phyloP scores from a whole-genome alignment of 2,329 filamentous ascomycete species.

The Verticillium nubilum region DNA sequence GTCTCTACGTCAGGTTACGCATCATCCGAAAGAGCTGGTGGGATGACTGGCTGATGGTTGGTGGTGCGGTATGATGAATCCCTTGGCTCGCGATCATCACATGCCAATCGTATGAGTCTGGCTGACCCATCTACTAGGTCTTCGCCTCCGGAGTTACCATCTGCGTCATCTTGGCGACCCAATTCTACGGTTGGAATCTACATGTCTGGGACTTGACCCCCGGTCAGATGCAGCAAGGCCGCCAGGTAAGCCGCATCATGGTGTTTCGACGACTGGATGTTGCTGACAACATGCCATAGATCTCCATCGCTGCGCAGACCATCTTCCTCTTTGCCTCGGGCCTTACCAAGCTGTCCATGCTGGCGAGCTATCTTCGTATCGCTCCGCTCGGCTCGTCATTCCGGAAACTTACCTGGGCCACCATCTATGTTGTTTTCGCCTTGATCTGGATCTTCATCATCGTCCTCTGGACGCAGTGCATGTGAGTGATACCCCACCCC shows the following conservation, averaged over 20 bases:
- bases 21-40: constrained; percentile 26
- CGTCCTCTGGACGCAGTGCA: constrained; percentile 30
- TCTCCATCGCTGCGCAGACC: constrained; percentile 33
- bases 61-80: constrained; percentile 23
- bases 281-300: constrained; percentile 15
- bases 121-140: constrained; percentile 15
- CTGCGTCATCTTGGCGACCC: constrained; percentile 27
- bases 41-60: constrained; percentile 38
- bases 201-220: constrained; percentile 30
- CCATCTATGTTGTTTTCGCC: constrained; percentile 20
- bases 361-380: constrained; percentile 33
- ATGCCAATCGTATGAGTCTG: not conserved
- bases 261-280: not conserved
- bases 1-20: constrained; percentile 29
- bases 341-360: constrained; percentile 32
- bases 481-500: constrained; percentile 14
- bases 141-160: constrained; percentile 26
- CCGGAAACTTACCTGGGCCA: constrained; percentile 20
- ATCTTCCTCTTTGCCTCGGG: constrained; percentile 32
- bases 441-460: constrained; percentile 25
- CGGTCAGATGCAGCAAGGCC: constrained; percentile 20
- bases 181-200: constrained; percentile 29
- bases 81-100: not conserved
- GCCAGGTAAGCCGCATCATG: not conserved
- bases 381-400: constrained; percentile 26